Evolutionary conservation across 1,284 basidiomycete species (phyloP), one percentile per base, ranked within the genome.

Genomic region (Thecaphora thlaspeos): DNA sequence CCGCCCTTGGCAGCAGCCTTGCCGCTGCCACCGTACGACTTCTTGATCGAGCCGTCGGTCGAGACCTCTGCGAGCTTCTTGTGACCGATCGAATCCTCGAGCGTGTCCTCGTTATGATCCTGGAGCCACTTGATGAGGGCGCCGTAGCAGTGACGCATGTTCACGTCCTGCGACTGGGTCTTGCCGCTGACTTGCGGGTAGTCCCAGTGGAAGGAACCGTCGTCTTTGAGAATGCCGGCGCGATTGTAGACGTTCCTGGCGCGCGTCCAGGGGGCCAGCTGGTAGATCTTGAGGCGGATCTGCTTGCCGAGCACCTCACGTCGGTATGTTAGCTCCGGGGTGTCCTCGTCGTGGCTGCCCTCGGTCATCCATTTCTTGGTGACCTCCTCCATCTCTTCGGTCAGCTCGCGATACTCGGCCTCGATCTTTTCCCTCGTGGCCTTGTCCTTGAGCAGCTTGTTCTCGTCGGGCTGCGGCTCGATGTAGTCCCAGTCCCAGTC

Each of bases 401-500:
- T 66, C 30, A 77, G 69, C 40, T 63, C 62, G 40, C 61, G 55
- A 44, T 61, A 68, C 56, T 76, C 71, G 30, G 61, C 54, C 48
- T 68, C 48, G 48, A 77, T 68, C 46, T 61, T 67, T 24, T 68
- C 40, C 14, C 64, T 51, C 23, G 70, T 75, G 50, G 73, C 70
- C 2, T 44, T 61, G 51, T 78, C 74, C 52, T 79, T 73, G 48
- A 70, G 53, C 24, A 66, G 41, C 38, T 68, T 69, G 52, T 77
- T 77, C 55, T 77, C 75, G 17, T 59, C 56, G 12, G 70, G 62
- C 43, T 74, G 61, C 4, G 74, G 74, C 63, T 77, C 75, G 19
- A 65, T 65, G 61, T 77, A 77, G 60, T 73, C 57, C 75, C 75
- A 77, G 46, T 76, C 74, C 74, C 75, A 76, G 49, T 76, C 68